Base-by-base conservation (phyloP, 371 early-diverging fungal genomes). In the Mucor lusitanicus region DNA sequence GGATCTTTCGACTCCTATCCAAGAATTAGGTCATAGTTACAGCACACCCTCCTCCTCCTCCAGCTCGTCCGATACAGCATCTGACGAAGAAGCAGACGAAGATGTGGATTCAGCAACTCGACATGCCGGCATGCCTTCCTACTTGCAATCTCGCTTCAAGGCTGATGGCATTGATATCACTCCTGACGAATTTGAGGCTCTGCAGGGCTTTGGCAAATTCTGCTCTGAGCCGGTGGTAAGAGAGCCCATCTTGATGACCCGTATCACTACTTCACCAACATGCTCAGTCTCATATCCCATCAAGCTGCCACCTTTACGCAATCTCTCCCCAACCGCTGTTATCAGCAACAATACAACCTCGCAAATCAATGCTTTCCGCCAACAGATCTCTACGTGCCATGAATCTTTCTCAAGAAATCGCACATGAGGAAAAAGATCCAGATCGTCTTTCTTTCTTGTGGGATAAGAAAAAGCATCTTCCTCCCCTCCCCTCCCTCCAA, bases 211-310 rank as follows among this genome's bases (percentile, higher is more conserved):
- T 48, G 67, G 77, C 23, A 67, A 68, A 44, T 74, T 84, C 50
- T 68, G 68, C 25, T 40, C 54, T 19, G 61, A 68, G 30, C 37
- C 89, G 86, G 59, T 86, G 85, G n/a, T 85, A 89, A 44, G 94
- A 89, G 50, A 88, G 90, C 50, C 60, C 39, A 58, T 61, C 5
- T 21, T 61, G 19, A 61, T 61, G 62, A 61, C 62, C 7, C 62
- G 62, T 48, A 61, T 40, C 30, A 57, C 64, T 28, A 56, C 57
- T 21, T 64, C 57, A 7, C 56, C 64, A 19, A 42, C 44, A 27
- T 30, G 33, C 25, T 61, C 50, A 13, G 27, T 61, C 13, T 48
- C 62, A 21, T 46, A 23, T 30, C 62, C 66, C 19, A 54, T 69
- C 17, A 50, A 59, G 54, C 27, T 69, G 42, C 69, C 69, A n/a